phyloP scores from a whole-genome alignment of 495 filamentous ascomycete species.

The Lentithecium fluviatile region DNA sequence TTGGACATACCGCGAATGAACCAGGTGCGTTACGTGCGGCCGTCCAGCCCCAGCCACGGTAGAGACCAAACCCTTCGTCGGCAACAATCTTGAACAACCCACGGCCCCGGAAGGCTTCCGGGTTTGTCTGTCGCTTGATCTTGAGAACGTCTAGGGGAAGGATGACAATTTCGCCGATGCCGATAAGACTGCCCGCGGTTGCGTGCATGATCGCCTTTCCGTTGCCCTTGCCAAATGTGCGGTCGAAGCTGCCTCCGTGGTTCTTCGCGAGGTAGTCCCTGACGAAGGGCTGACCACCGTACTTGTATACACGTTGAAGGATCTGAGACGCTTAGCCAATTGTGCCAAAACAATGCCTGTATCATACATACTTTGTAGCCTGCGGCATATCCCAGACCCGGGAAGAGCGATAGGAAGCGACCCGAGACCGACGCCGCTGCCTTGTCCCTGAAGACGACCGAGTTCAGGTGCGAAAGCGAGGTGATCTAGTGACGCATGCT shows the following conservation, averaged over 20 bases:
- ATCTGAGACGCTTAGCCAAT: constrained; percentile 49
- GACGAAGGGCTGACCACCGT: constrained; percentile 93
- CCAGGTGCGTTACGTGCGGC: constrained; percentile 95
- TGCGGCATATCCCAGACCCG: constrained; percentile 93
- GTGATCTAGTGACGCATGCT: constrained; percentile 53
- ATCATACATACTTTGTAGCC: constrained; percentile 79
- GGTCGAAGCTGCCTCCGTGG: constrained; percentile 79
- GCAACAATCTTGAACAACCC: constrained; percentile 84
- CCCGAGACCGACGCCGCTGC: constrained; percentile 63
- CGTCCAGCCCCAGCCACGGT: constrained; percentile 96
- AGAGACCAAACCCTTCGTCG: constrained; percentile 94
- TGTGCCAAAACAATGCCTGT: background rate
- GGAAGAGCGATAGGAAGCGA: constrained; percentile 96
- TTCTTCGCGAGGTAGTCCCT: constrained; percentile 85
- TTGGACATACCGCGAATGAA: constrained; percentile 80
- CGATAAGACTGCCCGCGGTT: constrained; percentile 90
- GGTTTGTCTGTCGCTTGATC: constrained; percentile 99
- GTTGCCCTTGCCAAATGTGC: constrained; percentile 88
- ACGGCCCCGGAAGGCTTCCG: constrained; percentile 92
- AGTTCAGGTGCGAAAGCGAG: constrained; percentile 64
- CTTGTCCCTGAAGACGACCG: constrained; percentile 91
- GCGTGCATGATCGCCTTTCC: constrained; percentile 99
- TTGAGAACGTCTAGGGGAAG: constrained; percentile 96
- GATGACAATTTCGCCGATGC: constrained; percentile 94
- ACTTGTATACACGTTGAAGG: constrained; percentile 97